Percentiles rank a stretch among this genome's conserved stretches.
Evolutionary conservation across 345 rosid genomes (phyloP).

Genomic region (Sisymbrium irio): DNA sequence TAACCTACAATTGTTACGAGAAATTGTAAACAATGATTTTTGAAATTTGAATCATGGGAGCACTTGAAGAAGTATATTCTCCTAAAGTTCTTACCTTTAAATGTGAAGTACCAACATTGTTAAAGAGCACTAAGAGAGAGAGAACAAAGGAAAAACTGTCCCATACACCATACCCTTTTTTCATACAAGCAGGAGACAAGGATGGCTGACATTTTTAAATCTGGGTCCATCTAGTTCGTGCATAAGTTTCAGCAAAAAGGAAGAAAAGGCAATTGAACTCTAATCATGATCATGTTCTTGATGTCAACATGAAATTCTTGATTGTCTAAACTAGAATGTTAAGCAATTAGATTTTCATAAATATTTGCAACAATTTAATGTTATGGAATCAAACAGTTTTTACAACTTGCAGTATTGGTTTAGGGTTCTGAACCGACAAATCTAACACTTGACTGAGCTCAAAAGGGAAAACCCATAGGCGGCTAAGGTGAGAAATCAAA

Average conservation of each 20-base stretch:
- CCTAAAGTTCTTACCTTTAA: background rate
- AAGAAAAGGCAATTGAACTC: background rate
- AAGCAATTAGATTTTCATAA: slow-evolving; percentile 9
- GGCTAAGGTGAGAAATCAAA: slow-evolving; percentile 77
- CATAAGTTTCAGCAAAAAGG: slow-evolving; percentile 6
- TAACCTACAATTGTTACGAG: background rate
- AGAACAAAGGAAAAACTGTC: background rate
- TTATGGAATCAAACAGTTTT: slow-evolving; percentile 11
- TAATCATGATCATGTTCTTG: background rate
- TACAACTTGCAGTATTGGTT: slow-evolving; percentile 1
- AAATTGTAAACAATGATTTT: background rate
- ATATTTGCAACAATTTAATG: slow-evolving; percentile 25
- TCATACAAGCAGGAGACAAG: background rate
- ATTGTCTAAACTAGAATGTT: background rate
- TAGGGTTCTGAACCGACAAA: background rate
- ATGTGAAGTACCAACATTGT: background rate
- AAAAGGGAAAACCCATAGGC: slow-evolving; percentile 50
- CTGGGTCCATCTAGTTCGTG: background rate
- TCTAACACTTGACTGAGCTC: slow-evolving; percentile 41
- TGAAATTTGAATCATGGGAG: slow-evolving; percentile 2
- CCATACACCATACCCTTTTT: background rate
- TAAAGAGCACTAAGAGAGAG: background rate
- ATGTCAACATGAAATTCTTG: background rate
- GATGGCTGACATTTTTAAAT: background rate
- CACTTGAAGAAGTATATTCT: background rate